Base-by-base conservation (phyloP, 805 yeast species). In the Yamadazyma kitorensis region DNA sequence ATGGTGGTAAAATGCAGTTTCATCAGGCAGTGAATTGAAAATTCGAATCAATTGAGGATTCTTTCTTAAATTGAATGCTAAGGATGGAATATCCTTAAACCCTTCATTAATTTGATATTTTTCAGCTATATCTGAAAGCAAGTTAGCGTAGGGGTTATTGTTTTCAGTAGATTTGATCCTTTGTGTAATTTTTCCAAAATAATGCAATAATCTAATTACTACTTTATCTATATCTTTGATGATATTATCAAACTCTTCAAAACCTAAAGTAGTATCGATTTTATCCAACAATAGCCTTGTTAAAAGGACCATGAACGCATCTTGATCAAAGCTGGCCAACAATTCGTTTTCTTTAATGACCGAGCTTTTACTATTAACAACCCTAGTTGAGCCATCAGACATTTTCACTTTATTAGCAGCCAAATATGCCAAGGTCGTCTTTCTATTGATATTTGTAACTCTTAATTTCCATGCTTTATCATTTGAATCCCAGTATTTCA, bases 11-110 rank as follows among this genome's bases (percentile, higher is more conserved):
- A 42, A 57, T 10, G 72, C 66, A n/a, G 72, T 64, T 43, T 68
- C 74, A 36, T 69, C 74, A 0, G 74, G 74, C 32, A 67, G 59
- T 8, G 66, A 55, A 40, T 68, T 68, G 46, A 65, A 67, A 3
- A 62, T 57, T 24, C 55, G 47, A 6, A 67, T 43, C 18, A 69
- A 55, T 20, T 57, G 61, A 4, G 60, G 62, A 32, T 62, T 62
- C 33, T 57, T 52, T 31, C 68, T 45, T 34, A 68, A 51, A 33
- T 55, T 47, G 36, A 62, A 67, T 3, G 60, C 45, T 31, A 57
- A 49, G 11, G 52, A 36, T 2, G 70, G 67, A 11, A 68, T 33
- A 0, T 41, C 29, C 5, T 41, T 43, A 26, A 63, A 62, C 33
- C 45, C 40, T 27, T 50, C 61, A 30, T 55, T 48, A n/a, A 60